Conservation (phyloP, 129 eudicot species). For the Mikania micrantha region DNA sequence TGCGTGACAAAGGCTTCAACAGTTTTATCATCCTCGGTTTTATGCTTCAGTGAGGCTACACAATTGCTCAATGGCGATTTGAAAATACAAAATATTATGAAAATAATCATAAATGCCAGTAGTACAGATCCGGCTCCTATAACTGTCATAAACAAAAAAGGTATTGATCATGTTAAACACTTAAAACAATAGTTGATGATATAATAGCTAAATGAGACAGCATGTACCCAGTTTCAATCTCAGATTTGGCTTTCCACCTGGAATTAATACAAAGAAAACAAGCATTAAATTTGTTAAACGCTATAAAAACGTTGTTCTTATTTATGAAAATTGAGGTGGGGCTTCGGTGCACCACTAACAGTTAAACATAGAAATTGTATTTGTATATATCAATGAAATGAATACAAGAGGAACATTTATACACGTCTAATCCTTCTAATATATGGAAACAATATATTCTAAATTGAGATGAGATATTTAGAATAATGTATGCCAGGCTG, state of each 20-base stretch:
- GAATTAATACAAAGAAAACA: not conserved
- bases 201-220: not conserved
- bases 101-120: not conserved
- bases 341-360: too few species aligned
- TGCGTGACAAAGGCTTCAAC: conserved; percentile 17
- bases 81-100: not conserved
- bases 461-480: too few species aligned
- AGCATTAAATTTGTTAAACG: not conserved
- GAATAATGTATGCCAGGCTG: too few species aligned
- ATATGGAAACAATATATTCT: too few species aligned
- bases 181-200: not conserved
- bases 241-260: not conserved
- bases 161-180: not conserved
- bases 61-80: not conserved
- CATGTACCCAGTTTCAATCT: not conserved
- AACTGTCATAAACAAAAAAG: not conserved
- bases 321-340: too few species aligned
- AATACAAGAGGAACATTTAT: too few species aligned
- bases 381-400: too few species aligned
- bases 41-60: not conserved
- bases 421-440: too few species aligned
- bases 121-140: not conserved
- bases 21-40: conserved; percentile 9
- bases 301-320: too few species aligned
- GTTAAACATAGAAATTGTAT: too few species aligned